Evolutionary conservation across 2,329 filamentous ascomycete genomes (phyloP), one percentile per base, ranked within the genome.

Genomic region (Sclerotinia nivalis): DNA sequence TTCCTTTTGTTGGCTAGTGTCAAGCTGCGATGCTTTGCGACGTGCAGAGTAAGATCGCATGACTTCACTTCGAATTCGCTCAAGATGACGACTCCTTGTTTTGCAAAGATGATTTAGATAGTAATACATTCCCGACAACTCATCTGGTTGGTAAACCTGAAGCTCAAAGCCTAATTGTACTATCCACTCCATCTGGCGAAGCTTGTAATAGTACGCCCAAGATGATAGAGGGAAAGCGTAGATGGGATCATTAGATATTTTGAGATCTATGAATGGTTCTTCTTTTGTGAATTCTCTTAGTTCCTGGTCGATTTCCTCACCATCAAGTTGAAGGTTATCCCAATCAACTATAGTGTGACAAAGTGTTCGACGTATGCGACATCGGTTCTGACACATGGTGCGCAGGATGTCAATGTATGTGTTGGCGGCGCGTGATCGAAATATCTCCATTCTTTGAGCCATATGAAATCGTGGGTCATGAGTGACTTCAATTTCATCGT

Each of bases 81-180:
- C 89, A 34, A 91, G 82, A 76, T 97, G 88, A 4, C 73, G 74
- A 66, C 67, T 72, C 22, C 91, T 84, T 69, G 90, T 87, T 77
- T 89, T 86, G 76, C 91, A 83, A 71, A 96, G 82, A 81, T 92
- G 87, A 74, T 92, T 87, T 72, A 97, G 82, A 79, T 97, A 93
- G 89, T 91, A 96, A 80, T 98, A 98, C 91, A 97, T 97, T 34
- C 88, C 89, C 0, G 89, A 87, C 13, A 96, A 84, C 79, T 99
- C 96, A 78, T 97, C 91, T 0, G 89, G 85, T 67, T 95, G 89
- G 80, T 98, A 98, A 13, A 97, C 87, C 56, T 95, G 90, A 18
- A 97, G 89, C 80, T 99, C 96, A 79, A 99, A 98, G 18, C 96
- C 96, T 45, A 97, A 88, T 77, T 97, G 92, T 22, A 97, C 85